Base-by-base conservation (phyloP, 1,284 basidiomycete genomes). In the Austroboletus olivaceoglutinosus region DNA sequence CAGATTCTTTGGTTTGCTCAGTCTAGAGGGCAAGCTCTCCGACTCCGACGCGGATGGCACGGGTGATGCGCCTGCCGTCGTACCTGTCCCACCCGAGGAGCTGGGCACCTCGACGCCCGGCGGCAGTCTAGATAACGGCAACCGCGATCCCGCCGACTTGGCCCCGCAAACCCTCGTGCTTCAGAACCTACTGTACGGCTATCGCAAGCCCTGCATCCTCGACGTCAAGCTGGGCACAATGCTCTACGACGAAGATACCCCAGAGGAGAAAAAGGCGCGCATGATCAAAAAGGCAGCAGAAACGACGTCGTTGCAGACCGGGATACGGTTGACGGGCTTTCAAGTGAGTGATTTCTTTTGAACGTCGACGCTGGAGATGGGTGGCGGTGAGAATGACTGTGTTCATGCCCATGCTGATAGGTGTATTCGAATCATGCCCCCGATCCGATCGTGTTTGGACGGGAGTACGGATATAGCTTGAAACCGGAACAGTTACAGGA, bases 211-310 rank as follows among this genome's bases (percentile, higher is more conserved):
- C 3, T 93, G 89, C 61, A 83, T 97, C 47, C 75, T 97, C 22
- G 96, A 98, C 66, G 77, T 93, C 68, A 98, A 98, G 70, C 85
- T 98, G 19, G 95, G 95, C 1, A 93, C 89, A 0, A 77, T 89
- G 9, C 77, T 98, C 5, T 89, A 90, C 61, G 89, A 90, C 50
- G 77, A 83, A 25, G 71, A 71, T 19, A 86, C 92, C 3, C 72
- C 77, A 0, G 78, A 80, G 2, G 91, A 91, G 57, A 98, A 98
- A 73, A 77, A 80, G 50, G 77, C 72, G 45, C 79, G 91, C 30
- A 95, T 96, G 93, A 74, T 81, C 49, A 77, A 82, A 62, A 78
- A 78, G 4, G 90, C 93, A 1, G 72, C 71, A 31, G 72, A 77
- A 21, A 89, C 91, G 2, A 98, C 95, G 0, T 86, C 82, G 4